Evolutionary conservation across 2,329 filamentous ascomycete genomes (phyloP), one percentile per base, ranked within the genome.

Genomic region (Neonectria coccinea): DNA sequence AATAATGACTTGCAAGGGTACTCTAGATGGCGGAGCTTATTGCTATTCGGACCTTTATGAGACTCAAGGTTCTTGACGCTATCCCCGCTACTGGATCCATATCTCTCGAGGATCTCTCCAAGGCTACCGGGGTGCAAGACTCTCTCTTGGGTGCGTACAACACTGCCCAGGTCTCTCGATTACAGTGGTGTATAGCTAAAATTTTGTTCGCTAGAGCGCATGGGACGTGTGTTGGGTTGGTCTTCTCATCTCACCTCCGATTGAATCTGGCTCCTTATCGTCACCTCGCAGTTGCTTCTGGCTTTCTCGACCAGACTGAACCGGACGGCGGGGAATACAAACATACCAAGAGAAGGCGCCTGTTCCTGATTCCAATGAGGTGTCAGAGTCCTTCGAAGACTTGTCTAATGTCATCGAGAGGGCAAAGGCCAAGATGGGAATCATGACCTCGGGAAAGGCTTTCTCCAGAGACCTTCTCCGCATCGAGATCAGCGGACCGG

Each of bases 371-470:
- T 48, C 11, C 45, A n/a, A 29, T 12, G 12, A 27, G 22, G 3
- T 14, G 14, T 14, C n/a, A 10, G 45, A 48, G 22, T 48, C 20
- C 7, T 48, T 48, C 12, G 27, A 71, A 11, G 36, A 42, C 4
- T 36, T 69, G 3, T 44, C 20, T 7, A 65, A 75, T 1, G 68
- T 84, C 10, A 75, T 82, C 7, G 79, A 83, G 10, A 72, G 75
- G 5, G 82, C 82, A 5, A 81, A 80, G 61, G 44, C 56, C 1
- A 73, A 63, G 1, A 90, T 91, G 85, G 86, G 18, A 1, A 39
- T 36, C 18, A 14, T n/a, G 18, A 42, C 44, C 11, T 18, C 33
- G 6, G 14, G 36, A 10, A 31, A 7, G 2, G 20, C 27, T 1
- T 72, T 73, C 22, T 62, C 44, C 3, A 54, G 64, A 7, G 74